A percentile compares a stretch with the other conserved stretches of the same genome.
These are phyloP conservation scores for Aureobasidium sp. DNA, from an alignment of 2,329 filamentous ascomycete genomes.

Conservation along the genomic window DNA sequence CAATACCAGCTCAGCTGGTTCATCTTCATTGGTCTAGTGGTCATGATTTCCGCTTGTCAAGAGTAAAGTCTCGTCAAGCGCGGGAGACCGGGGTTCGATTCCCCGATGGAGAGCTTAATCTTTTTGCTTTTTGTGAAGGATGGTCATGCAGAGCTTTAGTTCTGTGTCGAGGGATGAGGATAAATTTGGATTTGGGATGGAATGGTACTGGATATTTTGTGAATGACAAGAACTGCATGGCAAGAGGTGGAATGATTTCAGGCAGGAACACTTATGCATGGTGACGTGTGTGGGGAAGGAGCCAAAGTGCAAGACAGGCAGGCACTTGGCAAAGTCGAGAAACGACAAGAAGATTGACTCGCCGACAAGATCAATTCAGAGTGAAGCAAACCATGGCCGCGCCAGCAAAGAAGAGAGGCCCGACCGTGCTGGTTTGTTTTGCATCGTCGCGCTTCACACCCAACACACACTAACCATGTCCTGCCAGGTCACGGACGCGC, in stretches of 20 bases:
- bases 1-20: conserved; percentile 13
- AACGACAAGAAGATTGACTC: neutral
- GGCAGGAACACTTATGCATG: too few species aligned
- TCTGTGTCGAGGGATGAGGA: neutral
- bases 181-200: too few species aligned
- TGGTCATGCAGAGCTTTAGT: neutral
- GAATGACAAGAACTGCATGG: neutral
- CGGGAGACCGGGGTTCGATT: conserved; percentile 30
- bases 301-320: neutral
- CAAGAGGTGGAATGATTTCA: neutral
- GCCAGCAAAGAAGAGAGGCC: conserved; percentile 30
- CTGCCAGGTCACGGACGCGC: conserved; percentile 50
- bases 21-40: conserved; percentile 17
- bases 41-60: conserved; percentile 18
- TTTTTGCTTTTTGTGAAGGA: neutral
- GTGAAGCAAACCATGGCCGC: conserved; percentile 15
- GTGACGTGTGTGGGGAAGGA: conserved; percentile 12
- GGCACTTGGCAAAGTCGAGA: conserved; percentile 8
- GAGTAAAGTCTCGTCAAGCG: conserved; percentile 19
- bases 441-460: too few species aligned
- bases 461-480: conserved; percentile 1
- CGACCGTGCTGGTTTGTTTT: conserved; percentile 36
- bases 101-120: conserved; percentile 20
- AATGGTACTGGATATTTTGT: too few species aligned
- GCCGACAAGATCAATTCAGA: neutral